Evolutionary conservation across 2,329 filamentous ascomycete genomes (phyloP), one percentile per base, ranked within the genome.

Genomic region (Penicillium nordicum): DNA sequence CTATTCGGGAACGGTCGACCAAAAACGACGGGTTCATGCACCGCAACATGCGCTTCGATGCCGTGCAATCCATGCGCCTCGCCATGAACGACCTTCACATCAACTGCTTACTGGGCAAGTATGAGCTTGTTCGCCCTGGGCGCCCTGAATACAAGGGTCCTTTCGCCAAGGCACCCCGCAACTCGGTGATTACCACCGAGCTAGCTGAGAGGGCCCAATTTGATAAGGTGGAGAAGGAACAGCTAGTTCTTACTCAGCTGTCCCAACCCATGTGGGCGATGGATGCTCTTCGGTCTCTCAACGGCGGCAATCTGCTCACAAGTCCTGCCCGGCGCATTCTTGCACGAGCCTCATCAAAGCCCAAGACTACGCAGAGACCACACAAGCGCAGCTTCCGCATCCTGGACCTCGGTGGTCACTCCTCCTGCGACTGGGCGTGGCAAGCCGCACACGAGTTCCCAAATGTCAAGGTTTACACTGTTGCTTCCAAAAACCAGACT

Each of bases 341-440:
- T 29, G 46, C 46, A 21, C 60, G 54, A 16, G 47, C 52, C 29
- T 29, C 41, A 5, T 64, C 67, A n/a, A 67, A 68, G 61, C 58
- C 25, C 43, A 66, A 50, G 57, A 4, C 29, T n/a, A 63, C n/a
- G 47, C 64, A 27, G 51, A 65, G 43, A 55, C 60, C 29, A 56
- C 65, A 18, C 48, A 67, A 52, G 59, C 71, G 72, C 56, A 82
- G 86, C 25, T 78, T 86, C 4, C 81, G 88, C 34, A 88, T 97
- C 55, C 83, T 97, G 27, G 93, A 97, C 70, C 85, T 97, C 34
- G 92, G 90, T 47, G 92, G 92, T 43, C 87, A 93, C 69, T 82
- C 88, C 0, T 85, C 89, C 14, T 93, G 91, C 70, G 92, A 96
- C 74, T 99, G 94, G 94, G 93, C 90, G 23, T 99, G 94, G 94